Evolutionary conservation across 257 asterid species (phyloP).

Genomic region (Solanum pinnatisectum): DNA sequence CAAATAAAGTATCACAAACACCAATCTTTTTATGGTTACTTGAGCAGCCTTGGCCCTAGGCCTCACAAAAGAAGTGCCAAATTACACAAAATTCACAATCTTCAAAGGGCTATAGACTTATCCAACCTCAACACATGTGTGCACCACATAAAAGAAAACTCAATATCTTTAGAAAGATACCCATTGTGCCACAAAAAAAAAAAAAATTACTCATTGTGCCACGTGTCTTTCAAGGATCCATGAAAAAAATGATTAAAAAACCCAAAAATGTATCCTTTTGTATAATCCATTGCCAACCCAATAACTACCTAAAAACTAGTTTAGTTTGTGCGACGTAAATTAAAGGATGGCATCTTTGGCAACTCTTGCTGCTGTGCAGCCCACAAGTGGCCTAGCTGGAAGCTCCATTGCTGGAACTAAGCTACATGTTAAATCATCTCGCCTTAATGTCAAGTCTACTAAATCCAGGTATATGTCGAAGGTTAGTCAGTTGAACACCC

Average conservation of each 20-base stretch:
- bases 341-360: conserved; percentile 64
- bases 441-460: conserved; percentile 39
- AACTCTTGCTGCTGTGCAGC: conserved; percentile 52
- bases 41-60: background rate
- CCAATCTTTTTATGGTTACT: background rate
- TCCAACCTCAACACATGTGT: conserved; percentile 27
- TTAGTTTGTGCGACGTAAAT: conserved; percentile 8
- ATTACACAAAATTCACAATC: background rate
- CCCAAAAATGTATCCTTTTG: background rate
- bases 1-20: background rate
- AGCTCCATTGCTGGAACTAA: conserved; percentile 75
- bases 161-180: conserved; percentile 19
- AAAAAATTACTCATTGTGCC: conserved; percentile 25
- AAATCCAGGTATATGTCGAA: conserved; percentile 33
- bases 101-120: conserved; percentile 39
- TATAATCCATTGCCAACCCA: conserved; percentile 4
- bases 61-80: background rate
- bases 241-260: background rate
- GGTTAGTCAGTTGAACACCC: background rate
- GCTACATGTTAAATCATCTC: conserved; percentile 57
- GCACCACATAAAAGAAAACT: conserved; percentile 18
- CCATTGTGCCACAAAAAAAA: conserved; percentile 38
- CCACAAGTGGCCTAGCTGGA: conserved; percentile 72
- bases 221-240: conserved; percentile 40
- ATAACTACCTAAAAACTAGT: conserved; percentile 1